A percentile compares a stretch with the other conserved stretches of the same genome.
phyloP scores from a whole-genome alignment of 1,139 yeast genomes.

The Hemisphaericaspora xylofermentans region DNA sequence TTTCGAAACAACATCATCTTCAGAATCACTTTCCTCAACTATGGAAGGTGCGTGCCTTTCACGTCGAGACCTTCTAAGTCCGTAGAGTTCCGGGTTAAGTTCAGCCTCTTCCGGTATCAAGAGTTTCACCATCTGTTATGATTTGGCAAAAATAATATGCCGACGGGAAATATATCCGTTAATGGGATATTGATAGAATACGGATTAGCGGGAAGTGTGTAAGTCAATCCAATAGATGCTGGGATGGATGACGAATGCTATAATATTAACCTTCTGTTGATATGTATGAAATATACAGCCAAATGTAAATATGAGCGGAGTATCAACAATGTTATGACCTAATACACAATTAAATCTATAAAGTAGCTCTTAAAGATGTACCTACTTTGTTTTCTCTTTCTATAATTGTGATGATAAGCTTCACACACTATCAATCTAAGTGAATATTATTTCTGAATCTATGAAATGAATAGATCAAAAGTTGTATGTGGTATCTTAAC shows the following conservation, averaged over 20 bases:
- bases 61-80: constrained; percentile 83
- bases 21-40: constrained; percentile 41
- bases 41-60: constrained; percentile 49
- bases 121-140: constrained; percentile 11
- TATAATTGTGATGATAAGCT: too few relatives aligned
- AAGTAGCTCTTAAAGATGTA: too few relatives aligned
- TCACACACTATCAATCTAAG: not conserved
- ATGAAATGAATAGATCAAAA: not conserved
- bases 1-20: constrained; percentile 16
- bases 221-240: not conserved
- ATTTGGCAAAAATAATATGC: not conserved
- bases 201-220: not conserved
- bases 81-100: constrained; percentile 84
- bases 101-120: constrained; percentile 42
- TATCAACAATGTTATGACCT: too few relatives aligned
- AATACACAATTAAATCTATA: too few relatives aligned
- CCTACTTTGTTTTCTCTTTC: too few relatives aligned
- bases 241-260: too few relatives aligned
- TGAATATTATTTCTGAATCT: not conserved
- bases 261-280: too few relatives aligned
- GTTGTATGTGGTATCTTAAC: not conserved
- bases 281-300: too few relatives aligned
- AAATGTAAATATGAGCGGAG: too few relatives aligned
- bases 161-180: not conserved
- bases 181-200: not conserved